Base-by-base conservation (phyloP, 2,329 filamentous ascomycete genomes). In the Claviceps sp. region DNA sequence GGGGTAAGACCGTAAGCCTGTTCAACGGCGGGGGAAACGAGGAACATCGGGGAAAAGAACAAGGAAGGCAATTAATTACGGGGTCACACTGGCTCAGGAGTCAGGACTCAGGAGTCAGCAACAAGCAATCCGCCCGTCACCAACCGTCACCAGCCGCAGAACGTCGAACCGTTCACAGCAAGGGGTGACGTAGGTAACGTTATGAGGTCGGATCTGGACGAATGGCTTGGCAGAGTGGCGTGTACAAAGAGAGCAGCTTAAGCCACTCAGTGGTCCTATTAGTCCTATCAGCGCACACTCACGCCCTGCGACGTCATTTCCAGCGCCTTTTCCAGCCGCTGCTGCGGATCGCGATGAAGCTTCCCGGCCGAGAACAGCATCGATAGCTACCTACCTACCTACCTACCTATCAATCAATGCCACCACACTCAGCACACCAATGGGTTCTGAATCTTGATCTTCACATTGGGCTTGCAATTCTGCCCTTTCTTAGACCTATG, bases 221-320 rank as follows among this genome's bases (percentile, higher is more conserved):
- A 34, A 9, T 3, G 26, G 26, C 26, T 30, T 34, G 30, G 30
- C 30, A 34, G 30, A 34, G 30, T 34, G 9, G 30, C 30, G 30
- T 34, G 30, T 34, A 34, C 30, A 34, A 11, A 11, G 30, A 4
- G 30, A 34, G 9, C 30, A 34, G 30, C 30, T 34, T 34, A 34
- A 34, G 30, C 30, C 38, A 41, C 16, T 18, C 38, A 41, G 38
- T 18, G n/a, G 6, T 18, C 16, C 7, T 16, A 41, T 18, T 18
- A 8, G 6, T 18, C 16, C 7, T 16, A 41, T 18, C 38, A 41
- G 38, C 14, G 38, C 14, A 41, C 7, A 34, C 43, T 14, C 42
- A 16, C 13, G 11, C 22, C 14, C 18, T 26, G 8, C 37, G 52
- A 53, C 52, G 52, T 53, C 52, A 53, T 37, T 11, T 36, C 18